phyloP scores from a whole-genome alignment of 2,329 filamentous ascomycete genomes.

The Sporothrix inflata region DNA sequence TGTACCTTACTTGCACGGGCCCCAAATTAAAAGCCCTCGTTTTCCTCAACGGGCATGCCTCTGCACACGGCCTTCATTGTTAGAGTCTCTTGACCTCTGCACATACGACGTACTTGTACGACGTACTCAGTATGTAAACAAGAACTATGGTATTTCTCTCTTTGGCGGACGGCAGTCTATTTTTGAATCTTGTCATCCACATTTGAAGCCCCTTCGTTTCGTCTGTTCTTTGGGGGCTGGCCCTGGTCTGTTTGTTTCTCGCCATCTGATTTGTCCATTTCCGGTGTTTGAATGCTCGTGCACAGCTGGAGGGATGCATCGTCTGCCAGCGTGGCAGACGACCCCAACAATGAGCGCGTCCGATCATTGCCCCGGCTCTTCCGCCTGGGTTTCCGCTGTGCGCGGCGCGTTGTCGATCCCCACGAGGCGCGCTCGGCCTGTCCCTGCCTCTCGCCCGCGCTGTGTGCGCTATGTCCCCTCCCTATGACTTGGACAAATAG shows the following conservation, averaged over 20 bases:
- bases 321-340: not conserved
- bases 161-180: not conserved
- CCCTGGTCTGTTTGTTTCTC: not conserved
- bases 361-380: not conserved
- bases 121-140: not conserved
- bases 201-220: slow-evolving; percentile 6
- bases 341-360: not conserved
- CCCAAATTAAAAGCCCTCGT: too few species aligned
- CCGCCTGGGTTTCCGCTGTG: not conserved
- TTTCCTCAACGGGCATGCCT: too few species aligned
- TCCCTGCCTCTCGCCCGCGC: not conserved
- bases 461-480: not conserved
- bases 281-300: not conserved
- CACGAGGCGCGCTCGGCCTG: slow-evolving; percentile 21
- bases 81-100: too few species aligned
- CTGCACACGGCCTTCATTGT: too few species aligned
- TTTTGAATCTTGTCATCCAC: not conserved
- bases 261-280: not conserved
- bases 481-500: not conserved
- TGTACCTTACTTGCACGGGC: too few species aligned
- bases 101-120: too few species aligned
- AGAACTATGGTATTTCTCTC: not conserved
- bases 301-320: too few species aligned
- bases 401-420: slow-evolving; percentile 11
- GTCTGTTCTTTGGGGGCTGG: slow-evolving; percentile 16